Evolutionary conservation across 2,329 filamentous ascomycete species (phyloP), one percentile per base, ranked within the genome.

Genomic region (Penicillium palitans): DNA sequence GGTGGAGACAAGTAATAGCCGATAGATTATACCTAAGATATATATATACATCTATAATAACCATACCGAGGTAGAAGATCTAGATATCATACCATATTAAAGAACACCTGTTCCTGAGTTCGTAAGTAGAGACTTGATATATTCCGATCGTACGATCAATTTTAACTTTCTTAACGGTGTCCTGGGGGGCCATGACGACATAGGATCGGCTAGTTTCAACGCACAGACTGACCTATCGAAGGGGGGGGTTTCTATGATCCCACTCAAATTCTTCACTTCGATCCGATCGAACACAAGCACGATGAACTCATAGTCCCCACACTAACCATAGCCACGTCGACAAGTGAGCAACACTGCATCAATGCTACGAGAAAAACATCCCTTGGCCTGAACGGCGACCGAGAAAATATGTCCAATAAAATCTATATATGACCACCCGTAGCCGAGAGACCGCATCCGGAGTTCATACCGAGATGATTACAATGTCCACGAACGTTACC

Each of bases 341-440:
- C 13, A 35, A 24, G 24, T 48, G 46, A 48, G 35, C 46, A 35
- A 35, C 46, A 33, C 12, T 45, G 19, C 51, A 19, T 52, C 21
- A 19, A 29, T 29, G 8, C 42, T 41, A 29, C 39, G 21, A 37
- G 29, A 24, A 21, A 21, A 29, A 13, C 10, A 49, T 37, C 39
- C 24, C 21, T 50, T 50, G 53, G 29, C 39, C n/a, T 29, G 17
- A 17, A 29, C 9, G 41, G 27, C 48, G 25, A 46, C 48, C n/a
- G 33, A 52, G 8, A 52, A 54, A 47, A n/a, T 41, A 48, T 58
- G 39, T 61, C 45, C 52, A 57, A 56, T 54, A 19, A 56, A 41
- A 52, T 45, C 46, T 57, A 57, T 31, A 45, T 45, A 55, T 39
- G 15, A 53, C 40, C 33, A 52, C 25, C 40, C 17, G 19, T 19